phyloP scores from a whole-genome alignment of 2,329 filamentous ascomycete species.

The Laburnicola sp. region DNA sequence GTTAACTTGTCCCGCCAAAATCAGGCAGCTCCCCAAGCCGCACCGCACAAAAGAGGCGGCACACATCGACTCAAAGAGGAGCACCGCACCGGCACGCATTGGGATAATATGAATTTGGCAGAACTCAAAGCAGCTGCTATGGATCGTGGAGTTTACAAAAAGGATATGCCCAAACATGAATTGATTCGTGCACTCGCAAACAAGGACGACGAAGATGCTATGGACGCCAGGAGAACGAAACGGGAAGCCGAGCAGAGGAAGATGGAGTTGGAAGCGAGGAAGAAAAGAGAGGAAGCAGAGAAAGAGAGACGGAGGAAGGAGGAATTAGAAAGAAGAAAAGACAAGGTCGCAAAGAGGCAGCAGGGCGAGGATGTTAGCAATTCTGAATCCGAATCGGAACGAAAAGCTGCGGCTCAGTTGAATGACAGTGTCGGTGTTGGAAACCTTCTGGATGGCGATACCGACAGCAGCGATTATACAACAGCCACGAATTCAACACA shows the following conservation, averaged over 20 bases:
- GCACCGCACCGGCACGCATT: slow-evolving; percentile 34
- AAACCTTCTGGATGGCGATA: slow-evolving; percentile 22
- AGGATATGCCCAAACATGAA: slow-evolving; percentile 31
- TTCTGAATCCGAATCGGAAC: slow-evolving; percentile 4
- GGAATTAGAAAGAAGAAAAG: background rate
- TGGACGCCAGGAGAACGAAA: slow-evolving; percentile 8
- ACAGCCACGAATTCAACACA: slow-evolving; percentile 9
- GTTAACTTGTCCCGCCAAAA: no score
- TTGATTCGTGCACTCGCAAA: slow-evolving; percentile 30
- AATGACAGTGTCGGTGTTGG: slow-evolving; percentile 5
- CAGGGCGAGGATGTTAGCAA: slow-evolving; percentile 6
- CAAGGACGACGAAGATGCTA: background rate
- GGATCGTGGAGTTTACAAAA: slow-evolving; percentile 27
- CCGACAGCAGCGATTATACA: background rate
- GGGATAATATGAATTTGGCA: slow-evolving; percentile 29
- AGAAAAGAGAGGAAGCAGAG: slow-evolving; percentile 11
- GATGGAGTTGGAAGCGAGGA: slow-evolving; percentile 12
- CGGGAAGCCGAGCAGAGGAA: slow-evolving; percentile 16
- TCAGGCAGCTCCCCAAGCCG: slow-evolving; percentile 19
- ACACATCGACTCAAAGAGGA: slow-evolving; percentile 34
- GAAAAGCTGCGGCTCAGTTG: slow-evolving; percentile 6
- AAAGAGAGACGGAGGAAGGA: slow-evolving; percentile 12
- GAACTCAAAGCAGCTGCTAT: slow-evolving; percentile 25
- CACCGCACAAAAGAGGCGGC: slow-evolving; percentile 32
- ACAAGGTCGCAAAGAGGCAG: background rate